A percentile compares a stretch with the other conserved stretches of the same genome.
Evolutionary conservation across 306 rosid species (phyloP).

Genomic region (Lotus japonicus): DNA sequence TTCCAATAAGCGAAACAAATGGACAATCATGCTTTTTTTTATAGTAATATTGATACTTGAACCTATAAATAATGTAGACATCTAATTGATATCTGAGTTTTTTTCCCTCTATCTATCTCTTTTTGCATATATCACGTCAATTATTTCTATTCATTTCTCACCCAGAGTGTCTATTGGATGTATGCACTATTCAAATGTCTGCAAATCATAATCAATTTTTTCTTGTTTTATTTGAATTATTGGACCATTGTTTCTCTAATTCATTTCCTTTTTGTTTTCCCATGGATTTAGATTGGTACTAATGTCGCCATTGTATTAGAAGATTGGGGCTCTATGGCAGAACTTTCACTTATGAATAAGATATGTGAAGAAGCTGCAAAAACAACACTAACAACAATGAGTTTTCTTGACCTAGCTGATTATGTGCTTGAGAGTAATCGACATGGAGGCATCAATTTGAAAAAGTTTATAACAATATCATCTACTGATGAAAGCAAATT

Average conservation of each 20-base stretch:
- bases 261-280: background rate
- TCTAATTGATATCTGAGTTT: too few species aligned
- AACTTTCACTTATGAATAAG: background rate
- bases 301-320: background rate
- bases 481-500: background rate
- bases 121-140: too few species aligned
- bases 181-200: too few species aligned
- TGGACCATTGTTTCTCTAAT: background rate
- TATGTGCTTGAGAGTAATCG: background rate
- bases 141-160: too few species aligned
- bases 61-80: too few species aligned
- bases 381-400: background rate
- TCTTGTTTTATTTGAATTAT: background rate
- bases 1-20: too few species aligned
- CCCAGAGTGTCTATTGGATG: too few species aligned
- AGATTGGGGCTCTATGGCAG: too few species aligned
- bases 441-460: background rate
- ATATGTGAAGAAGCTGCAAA: background rate
- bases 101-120: too few species aligned
- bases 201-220: too few species aligned
- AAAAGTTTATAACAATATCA: background rate
- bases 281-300: background rate
- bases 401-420: background rate
- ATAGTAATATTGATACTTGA: too few species aligned
- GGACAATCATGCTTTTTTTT: too few species aligned